These are phyloP conservation scores for Trichoderma orchidacearum DNA, from an alignment of 495 filamentous ascomycete genomes.

Conservation along the genomic window DNA sequence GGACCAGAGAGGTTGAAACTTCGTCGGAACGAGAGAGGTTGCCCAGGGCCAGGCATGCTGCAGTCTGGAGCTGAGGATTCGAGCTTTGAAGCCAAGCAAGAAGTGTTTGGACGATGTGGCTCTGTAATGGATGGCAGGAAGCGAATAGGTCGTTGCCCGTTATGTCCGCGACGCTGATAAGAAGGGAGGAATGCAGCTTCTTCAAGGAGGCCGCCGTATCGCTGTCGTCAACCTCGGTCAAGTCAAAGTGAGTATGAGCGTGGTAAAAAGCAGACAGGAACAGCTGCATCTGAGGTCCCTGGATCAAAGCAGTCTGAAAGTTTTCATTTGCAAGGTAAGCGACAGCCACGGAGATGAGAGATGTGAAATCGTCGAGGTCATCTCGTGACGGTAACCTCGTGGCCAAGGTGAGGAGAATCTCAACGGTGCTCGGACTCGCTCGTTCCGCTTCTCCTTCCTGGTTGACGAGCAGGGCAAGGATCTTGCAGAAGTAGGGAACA, in stretches of 20 bases:
- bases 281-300: conserved; percentile 12
- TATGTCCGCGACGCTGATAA: conserved; percentile 47
- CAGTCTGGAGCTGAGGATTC: conserved; percentile 43
- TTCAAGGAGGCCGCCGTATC: conserved; percentile 40
- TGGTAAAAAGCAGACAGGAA: conserved; percentile 19
- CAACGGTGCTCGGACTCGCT: conserved; percentile 18
- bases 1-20: conserved; percentile 43
- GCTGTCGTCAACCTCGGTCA: conserved; percentile 13
- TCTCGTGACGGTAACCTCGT: conserved; percentile 4
- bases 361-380: conserved; percentile 22
- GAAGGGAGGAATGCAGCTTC: conserved; percentile 40
- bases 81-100: conserved; percentile 28
- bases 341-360: conserved; percentile 20
- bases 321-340: conserved; percentile 26
- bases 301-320: conserved; percentile 30
- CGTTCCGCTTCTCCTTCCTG: conserved; percentile 26
- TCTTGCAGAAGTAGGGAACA: conserved; percentile 27
- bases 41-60: conserved; percentile 61
- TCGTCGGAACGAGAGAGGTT: conserved; percentile 65
- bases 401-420: conserved; percentile 19
- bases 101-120: conserved; percentile 32
- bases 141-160: conserved; percentile 45
- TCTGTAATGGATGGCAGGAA: conserved; percentile 14
- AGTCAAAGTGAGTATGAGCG: conserved; percentile 13
- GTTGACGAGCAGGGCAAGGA: conserved; percentile 32